phyloP scores from a whole-genome alignment of 2,329 filamentous ascomycete species.

The Epichloe uncinata region DNA sequence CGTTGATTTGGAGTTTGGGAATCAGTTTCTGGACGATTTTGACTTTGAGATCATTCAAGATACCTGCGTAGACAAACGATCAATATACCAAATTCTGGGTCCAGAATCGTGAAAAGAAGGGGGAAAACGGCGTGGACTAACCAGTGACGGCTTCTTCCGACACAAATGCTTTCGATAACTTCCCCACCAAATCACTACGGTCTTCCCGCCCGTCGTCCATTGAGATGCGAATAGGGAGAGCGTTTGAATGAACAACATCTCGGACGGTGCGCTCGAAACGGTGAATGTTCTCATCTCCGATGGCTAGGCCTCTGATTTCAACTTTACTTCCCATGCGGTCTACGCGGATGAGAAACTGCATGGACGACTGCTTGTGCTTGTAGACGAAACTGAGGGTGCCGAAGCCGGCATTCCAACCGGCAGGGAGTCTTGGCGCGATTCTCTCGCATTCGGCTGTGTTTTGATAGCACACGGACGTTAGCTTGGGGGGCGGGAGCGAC shows the following conservation, averaged over 20 bases:
- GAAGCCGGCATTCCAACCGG: conserved; percentile 65
- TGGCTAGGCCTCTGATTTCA: conserved; percentile 66
- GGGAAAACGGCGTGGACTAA: conserved; percentile 9
- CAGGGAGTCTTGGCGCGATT: conserved; percentile 51
- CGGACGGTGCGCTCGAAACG: conserved; percentile 58
- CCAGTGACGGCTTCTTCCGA: conserved; percentile 51
- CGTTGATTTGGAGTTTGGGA: conserved; percentile 63
- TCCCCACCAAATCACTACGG: conserved; percentile 31
- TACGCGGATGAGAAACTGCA: conserved; percentile 71
- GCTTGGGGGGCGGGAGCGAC: neutral
- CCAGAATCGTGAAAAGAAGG: too few relatives aligned
- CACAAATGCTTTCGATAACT: conserved; percentile 55
- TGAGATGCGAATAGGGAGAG: conserved; percentile 43
- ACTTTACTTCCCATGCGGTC: conserved; percentile 72
- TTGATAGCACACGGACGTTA: neutral
- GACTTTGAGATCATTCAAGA: conserved; percentile 60
- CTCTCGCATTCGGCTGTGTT: conserved; percentile 33
- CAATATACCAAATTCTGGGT: neutral
- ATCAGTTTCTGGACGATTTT: conserved; percentile 76
- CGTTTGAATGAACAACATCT: conserved; percentile 56
- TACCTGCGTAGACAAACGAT: conserved; percentile 26
- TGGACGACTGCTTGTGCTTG: conserved; percentile 70
- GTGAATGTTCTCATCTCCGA: conserved; percentile 69
- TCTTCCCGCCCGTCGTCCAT: conserved; percentile 33
- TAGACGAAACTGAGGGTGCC: conserved; percentile 75